Evolutionary conservation across 495 filamentous ascomycete genomes (phyloP).

Genomic region (Xylaria sp.): DNA sequence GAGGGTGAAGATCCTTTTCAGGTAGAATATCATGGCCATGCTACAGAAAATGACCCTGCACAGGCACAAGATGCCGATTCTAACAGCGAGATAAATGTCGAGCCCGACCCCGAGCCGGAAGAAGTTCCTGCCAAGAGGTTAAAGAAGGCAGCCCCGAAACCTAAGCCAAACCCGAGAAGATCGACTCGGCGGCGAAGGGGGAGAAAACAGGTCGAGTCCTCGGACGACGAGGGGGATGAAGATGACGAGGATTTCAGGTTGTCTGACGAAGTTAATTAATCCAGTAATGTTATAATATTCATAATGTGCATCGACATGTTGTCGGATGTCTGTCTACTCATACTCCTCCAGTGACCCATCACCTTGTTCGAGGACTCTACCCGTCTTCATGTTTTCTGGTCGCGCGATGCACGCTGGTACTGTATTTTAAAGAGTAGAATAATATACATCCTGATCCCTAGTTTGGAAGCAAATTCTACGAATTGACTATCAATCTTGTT

Average conservation of each 20-base stretch:
- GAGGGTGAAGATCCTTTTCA: constrained; percentile 42
- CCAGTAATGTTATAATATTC: not conserved
- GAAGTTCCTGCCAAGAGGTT: constrained; percentile 24
- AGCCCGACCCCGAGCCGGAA: constrained; percentile 25
- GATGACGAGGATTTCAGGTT: constrained; percentile 31
- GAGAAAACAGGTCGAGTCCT: constrained; percentile 32
- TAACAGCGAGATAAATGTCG: not conserved
- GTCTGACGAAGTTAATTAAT: constrained; percentile 28
- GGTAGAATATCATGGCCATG: constrained; percentile 38
- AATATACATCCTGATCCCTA: too few relatives aligned
- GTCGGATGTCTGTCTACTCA: not conserved
- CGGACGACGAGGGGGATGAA: constrained; percentile 32
- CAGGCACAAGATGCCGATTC: constrained; percentile 4
- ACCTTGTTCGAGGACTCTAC: too few relatives aligned
- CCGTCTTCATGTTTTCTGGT: too few relatives aligned
- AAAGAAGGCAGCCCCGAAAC: constrained; percentile 35
- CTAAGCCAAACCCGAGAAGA: constrained; percentile 36
- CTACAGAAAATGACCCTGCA: constrained; percentile 3
- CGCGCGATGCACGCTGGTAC: too few relatives aligned
- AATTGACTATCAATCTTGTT: too few relatives aligned
- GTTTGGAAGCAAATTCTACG: too few relatives aligned
- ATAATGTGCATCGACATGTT: too few relatives aligned
- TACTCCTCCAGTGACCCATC: too few relatives aligned
- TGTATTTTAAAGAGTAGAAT: too few relatives aligned
- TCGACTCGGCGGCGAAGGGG: constrained; percentile 37